phyloP scores from a whole-genome alignment of 1,284 basidiomycete species.

The Cryptococcus sp. region DNA sequence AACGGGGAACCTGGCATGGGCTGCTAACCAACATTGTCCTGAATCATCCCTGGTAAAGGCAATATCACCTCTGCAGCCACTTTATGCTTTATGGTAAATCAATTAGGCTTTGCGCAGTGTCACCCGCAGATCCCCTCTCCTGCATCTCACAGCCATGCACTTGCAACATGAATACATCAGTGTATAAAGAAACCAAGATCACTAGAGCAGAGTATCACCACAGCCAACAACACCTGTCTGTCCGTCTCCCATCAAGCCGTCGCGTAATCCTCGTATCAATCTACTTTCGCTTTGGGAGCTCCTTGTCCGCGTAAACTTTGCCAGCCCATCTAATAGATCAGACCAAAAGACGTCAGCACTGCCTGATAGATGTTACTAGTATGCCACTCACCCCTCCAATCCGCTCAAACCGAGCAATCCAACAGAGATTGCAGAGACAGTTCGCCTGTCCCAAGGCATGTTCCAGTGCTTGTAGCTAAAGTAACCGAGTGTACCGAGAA shows the following conservation, averaged over 20 bases:
- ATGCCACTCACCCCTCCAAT: slow-evolving; percentile 65
- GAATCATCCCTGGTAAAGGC: too few relatives aligned
- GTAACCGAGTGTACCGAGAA: slow-evolving; percentile 70
- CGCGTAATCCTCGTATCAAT: not conserved
- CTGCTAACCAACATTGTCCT: too few relatives aligned
- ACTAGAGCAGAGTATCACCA: not conserved
- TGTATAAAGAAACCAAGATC: slow-evolving; percentile 1
- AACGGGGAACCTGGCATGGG: too few relatives aligned
- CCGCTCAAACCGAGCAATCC: slow-evolving; percentile 68
- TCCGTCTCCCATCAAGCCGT: not conserved
- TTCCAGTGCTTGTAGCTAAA: slow-evolving; percentile 70
- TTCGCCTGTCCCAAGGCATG: slow-evolving; percentile 69
- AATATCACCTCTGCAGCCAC: too few relatives aligned
- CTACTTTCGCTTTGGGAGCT: slow-evolving; percentile 28
- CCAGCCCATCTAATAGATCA: slow-evolving; percentile 34
- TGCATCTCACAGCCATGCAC: not conserved
- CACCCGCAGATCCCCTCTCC: too few relatives aligned
- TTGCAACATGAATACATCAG: slow-evolving; percentile 1
- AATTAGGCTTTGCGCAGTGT: too few relatives aligned
- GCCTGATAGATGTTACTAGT: not conserved
- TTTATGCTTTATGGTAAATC: too few relatives aligned
- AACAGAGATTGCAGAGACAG: slow-evolving; percentile 65
- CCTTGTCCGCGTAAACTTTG: slow-evolving; percentile 45
- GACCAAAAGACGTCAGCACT: slow-evolving; percentile 6
- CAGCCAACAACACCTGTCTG: not conserved